Evolutionary conservation across 805 yeast genomes (phyloP).

Genomic region (Candida parachauliodes): DNA sequence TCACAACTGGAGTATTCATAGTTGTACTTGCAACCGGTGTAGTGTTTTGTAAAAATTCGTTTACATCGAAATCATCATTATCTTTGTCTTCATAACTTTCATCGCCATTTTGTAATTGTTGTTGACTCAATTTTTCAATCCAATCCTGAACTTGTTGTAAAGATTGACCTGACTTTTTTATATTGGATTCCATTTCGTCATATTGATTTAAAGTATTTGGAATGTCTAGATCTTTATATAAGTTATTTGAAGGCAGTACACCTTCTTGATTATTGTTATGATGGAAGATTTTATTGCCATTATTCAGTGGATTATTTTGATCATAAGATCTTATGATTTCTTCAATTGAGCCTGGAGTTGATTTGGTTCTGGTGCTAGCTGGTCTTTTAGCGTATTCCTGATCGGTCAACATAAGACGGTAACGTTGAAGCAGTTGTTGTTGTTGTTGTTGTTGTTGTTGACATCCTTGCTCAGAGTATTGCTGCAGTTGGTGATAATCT

Average conservation of each 20-base stretch:
- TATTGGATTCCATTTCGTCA: constrained; percentile 38
- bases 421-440: constrained; percentile 22
- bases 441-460: constrained; percentile 17
- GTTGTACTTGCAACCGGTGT: constrained; percentile 6
- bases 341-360: constrained; percentile 19
- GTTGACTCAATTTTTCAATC: constrained; percentile 38
- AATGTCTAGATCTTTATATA: constrained; percentile 28
- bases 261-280: constrained; percentile 22
- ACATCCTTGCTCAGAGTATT: constrained; percentile 18
- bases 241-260: constrained; percentile 29
- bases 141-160: constrained; percentile 56
- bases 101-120: constrained; percentile 11
- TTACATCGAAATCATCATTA: constrained; percentile 36
- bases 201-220: constrained; percentile 7
- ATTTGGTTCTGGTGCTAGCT: constrained; percentile 2
- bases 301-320: constrained; percentile 15
- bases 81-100: constrained; percentile 14
- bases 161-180: constrained; percentile 48
- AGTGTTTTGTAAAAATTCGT: constrained; percentile 23
- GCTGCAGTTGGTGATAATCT: constrained; percentile 8
- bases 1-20: constrained; percentile 9
- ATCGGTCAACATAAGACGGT: constrained; percentile 39
- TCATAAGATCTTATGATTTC: constrained; percentile 27
- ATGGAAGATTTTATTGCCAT: constrained; percentile 27
- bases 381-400: constrained; percentile 20